Percentiles rank a stretch among this genome's conserved stretches.
Conservation (phyloP, 2,329 filamentous ascomycete species). For the Neonectria faginata region DNA sequence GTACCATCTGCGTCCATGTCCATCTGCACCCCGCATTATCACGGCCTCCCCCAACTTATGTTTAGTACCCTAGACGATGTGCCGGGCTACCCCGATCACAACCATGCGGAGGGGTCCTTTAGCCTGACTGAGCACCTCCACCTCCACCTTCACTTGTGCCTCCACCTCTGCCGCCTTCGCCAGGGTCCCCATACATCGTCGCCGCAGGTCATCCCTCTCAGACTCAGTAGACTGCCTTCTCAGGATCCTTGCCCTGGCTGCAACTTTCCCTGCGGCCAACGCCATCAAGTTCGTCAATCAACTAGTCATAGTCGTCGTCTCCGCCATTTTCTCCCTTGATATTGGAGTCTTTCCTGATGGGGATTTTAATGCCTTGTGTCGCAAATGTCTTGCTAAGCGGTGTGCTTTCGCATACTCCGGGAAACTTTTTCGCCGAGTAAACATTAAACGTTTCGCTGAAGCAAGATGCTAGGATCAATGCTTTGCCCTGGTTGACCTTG, state of each 20-base stretch:
- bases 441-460: conserved; percentile 94
- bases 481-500: conserved; percentile 77
- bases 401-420: conserved; percentile 95
- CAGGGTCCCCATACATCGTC: conserved; percentile 4
- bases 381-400: conserved; percentile 92
- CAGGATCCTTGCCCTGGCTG: background rate
- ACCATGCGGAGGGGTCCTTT: conserved; percentile 1
- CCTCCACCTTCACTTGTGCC: conserved; percentile 1
- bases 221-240: background rate
- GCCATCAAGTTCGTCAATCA: background rate
- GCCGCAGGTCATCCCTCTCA: background rate
- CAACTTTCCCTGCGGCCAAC: background rate
- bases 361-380: conserved; percentile 94
- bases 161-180: conserved; percentile 2
- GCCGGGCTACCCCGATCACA: background rate
- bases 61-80: background rate
- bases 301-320: conserved; percentile 57
- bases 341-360: conserved; percentile 87
- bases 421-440: conserved; percentile 97
- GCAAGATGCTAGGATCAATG: conserved; percentile 84
- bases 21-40: conserved; percentile 21
- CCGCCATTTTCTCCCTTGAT: conserved; percentile 64
- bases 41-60: background rate
- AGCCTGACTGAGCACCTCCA: background rate
- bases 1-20: conserved; percentile 8